Evolutionary conservation across 306 rosid species (phyloP).

Genomic region (Mimosa pudica): DNA sequence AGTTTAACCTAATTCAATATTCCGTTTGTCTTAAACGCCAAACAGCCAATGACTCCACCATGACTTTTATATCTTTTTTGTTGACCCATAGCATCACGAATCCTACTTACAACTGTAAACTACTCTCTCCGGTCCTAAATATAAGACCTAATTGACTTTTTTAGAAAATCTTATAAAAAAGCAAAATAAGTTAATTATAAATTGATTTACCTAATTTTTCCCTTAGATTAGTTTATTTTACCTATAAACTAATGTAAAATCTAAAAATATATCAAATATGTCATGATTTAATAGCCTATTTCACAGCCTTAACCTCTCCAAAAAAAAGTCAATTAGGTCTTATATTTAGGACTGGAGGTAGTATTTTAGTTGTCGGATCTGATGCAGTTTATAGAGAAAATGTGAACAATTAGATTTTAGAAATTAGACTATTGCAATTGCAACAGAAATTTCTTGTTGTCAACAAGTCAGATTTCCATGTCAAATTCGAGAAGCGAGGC

Average conservation of each 20-base stretch:
- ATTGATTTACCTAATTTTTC: too few species aligned
- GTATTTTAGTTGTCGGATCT: neutral
- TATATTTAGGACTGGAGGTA: too few species aligned
- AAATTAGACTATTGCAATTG: neutral
- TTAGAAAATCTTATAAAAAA: too few species aligned
- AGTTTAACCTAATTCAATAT: slow-evolving; percentile 18
- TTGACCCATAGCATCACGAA: slow-evolving; percentile 1
- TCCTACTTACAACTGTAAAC: slow-evolving; percentile 3
- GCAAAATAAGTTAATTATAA: too few species aligned
- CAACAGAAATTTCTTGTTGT: neutral
- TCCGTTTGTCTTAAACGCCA: slow-evolving; percentile 4
- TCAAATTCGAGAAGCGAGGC: neutral
- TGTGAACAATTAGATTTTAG: neutral
- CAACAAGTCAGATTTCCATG: slow-evolving; percentile 1
- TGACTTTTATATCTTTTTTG: neutral
- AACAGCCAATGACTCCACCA: neutral
- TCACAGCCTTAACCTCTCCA: too few species aligned
- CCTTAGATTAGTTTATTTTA: too few species aligned
- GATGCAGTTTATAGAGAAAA: neutral
- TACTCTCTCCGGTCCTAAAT: too few species aligned
- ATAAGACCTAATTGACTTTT: too few species aligned
- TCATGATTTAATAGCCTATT: too few species aligned
- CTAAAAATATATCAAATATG: too few species aligned
- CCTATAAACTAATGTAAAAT: too few species aligned
- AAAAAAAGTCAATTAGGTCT: too few species aligned